phyloP scores from a whole-genome alignment of 345 rosid genomes.

The Lagerstroemia speciosa region DNA sequence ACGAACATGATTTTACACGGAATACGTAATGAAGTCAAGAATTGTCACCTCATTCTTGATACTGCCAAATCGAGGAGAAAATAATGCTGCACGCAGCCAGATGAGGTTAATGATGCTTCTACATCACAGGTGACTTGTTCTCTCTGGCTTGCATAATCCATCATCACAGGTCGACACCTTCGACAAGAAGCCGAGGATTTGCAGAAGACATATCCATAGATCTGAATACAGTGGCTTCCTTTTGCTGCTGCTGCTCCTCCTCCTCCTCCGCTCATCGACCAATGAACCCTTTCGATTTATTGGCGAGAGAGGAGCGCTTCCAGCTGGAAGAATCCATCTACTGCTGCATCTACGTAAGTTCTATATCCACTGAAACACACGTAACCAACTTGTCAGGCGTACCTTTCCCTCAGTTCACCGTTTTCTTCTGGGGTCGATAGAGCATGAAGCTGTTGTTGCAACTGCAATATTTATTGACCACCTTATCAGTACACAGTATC shows the following conservation, averaged over 20 bases:
- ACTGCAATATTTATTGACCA: slow-evolving; percentile 6
- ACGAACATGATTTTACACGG: neutral
- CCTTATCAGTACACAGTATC: neutral
- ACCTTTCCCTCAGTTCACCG: slow-evolving; percentile 33
- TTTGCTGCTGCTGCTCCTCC: neutral
- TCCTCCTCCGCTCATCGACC: neutral
- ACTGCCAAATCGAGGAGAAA: neutral
- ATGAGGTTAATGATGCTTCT: neutral
- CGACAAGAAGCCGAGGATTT: neutral
- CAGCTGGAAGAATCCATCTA: neutral
- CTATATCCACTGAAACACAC: neutral
- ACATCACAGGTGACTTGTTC: neutral
- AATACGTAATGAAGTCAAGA: neutral
- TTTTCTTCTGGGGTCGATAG: slow-evolving; percentile 17
- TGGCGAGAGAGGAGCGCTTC: neutral
- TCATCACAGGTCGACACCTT: neutral
- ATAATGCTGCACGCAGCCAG: neutral
- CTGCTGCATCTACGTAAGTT: neutral
- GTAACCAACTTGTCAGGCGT: neutral
- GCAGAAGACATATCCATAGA: neutral
- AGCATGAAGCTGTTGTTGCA: slow-evolving; percentile 17
- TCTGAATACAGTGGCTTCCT: neutral
- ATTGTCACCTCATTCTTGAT: neutral
- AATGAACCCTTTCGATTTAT: neutral
- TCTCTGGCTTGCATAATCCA: neutral